Evolutionary conservation across 225 moss, liverwort and hornwort genomes (phyloP).

Genomic region (Ulota crispa): DNA sequence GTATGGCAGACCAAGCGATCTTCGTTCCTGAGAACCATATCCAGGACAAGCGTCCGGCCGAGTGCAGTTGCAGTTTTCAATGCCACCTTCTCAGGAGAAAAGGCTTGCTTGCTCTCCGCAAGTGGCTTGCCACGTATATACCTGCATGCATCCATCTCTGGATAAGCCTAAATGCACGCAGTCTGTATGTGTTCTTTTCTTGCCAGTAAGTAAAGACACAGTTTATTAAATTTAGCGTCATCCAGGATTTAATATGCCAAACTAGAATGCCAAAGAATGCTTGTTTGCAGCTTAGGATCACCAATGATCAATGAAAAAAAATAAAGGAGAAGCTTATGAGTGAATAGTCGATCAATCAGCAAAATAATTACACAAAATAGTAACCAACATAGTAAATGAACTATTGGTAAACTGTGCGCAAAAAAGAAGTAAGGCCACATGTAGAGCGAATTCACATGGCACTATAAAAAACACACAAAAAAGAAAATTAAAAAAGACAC

Average conservation of each 20-base stretch:
- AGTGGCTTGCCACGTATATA: constrained; percentile 75
- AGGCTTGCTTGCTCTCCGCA: constrained; percentile 61
- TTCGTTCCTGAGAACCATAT: constrained; percentile 90
- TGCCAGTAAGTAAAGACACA: background rate
- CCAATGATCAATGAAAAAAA: too few relatives aligned
- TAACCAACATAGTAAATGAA: background rate
- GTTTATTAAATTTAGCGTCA: background rate
- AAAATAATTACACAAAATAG: background rate
- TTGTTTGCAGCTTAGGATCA: background rate
- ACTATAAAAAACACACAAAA: too few relatives aligned
- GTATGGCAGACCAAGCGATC: constrained; percentile 80
- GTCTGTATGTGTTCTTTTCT: background rate
- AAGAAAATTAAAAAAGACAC: background rate
- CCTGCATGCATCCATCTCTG: constrained; percentile 37
- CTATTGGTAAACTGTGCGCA: background rate
- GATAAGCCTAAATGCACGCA: background rate
- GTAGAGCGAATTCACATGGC: background rate
- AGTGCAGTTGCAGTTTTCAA: constrained; percentile 73
- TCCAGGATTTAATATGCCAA: background rate
- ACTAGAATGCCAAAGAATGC: background rate
- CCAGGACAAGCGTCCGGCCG: constrained; percentile 73
- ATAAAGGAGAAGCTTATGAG: background rate
- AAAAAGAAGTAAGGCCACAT: background rate
- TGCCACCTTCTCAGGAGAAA: constrained; percentile 59
- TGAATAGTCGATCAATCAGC: background rate